Evolutionary conservation across 116 monocot species (phyloP), one percentile per base, ranked within the genome.

Genomic region (Posidonia oceanica): DNA sequence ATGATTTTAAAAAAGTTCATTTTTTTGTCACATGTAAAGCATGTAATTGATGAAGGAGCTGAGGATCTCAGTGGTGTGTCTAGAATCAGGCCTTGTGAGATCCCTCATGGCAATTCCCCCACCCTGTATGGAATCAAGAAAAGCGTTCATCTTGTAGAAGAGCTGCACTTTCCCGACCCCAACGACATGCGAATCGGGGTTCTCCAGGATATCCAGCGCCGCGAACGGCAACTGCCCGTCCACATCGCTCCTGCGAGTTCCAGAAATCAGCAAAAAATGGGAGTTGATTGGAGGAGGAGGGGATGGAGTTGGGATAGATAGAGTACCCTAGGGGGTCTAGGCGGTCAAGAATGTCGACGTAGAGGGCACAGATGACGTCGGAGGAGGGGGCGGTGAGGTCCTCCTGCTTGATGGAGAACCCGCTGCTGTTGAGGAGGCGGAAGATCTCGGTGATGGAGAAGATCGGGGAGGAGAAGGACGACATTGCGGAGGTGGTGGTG

Each of bases 251-350:
- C 68, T 68, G 54, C 23, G 36, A 64, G 40, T 16, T 36, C 7
- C 39, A 39, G 2, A 41, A 21, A 22, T 48, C 36, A 29, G 16
- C 36, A 20, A 22, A 23, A 68, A 52, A 23, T 29, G 5, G 22
- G 15, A 42, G 52, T 12, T 23, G 14, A 52, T 15, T 20, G 14
- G n/a, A 52, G 52, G n/a, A 52, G 52, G 4, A 54, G 12, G 16
- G 21, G 22, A 1, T 2, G 52, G 2, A 68, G 7, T 14, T 23
- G 52, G 7, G 52, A 11, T 7, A 20, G 16, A 48, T 52, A 12
- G 67, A 5, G 67, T 67, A 68, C 68, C 68, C 42, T 17, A 29
- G 53, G 29, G 68, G 42, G 22, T 68, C 68, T 36, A 68, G 23
- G 36, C 54, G 23, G 52, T 20, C 29, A 53, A 68, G 68, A 52